Evolutionary conservation across 2,329 filamentous ascomycete species (phyloP).

Genomic region (Leptographium galeiforme): DNA sequence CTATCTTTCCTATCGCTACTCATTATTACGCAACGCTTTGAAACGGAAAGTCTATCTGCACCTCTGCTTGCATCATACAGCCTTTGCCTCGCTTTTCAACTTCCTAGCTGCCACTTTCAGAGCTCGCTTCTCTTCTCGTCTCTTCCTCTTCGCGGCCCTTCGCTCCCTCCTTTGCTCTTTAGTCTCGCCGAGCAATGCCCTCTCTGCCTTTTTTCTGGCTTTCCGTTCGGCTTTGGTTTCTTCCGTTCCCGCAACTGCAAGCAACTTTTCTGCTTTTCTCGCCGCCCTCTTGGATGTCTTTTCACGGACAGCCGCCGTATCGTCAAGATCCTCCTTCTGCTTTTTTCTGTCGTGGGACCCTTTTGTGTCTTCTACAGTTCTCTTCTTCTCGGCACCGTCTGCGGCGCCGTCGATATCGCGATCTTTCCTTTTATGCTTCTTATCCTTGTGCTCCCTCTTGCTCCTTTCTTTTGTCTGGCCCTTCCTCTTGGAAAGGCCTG

Average conservation of each 20-base stretch:
- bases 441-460: constrained; percentile 15
- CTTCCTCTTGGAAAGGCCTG: constrained; percentile 20
- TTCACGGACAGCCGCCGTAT: constrained; percentile 11
- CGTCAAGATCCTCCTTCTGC: constrained; percentile 13
- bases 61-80: neutral
- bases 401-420: too few species aligned
- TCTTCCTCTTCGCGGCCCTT: constrained; percentile 20
- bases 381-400: constrained; percentile 6
- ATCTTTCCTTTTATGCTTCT: neutral
- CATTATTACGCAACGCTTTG: neutral
- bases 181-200: constrained; percentile 20
- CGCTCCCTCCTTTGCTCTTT: constrained; percentile 13
- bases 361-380: constrained; percentile 5
- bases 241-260: constrained; percentile 9
- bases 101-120: constrained; percentile 11
- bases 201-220: constrained; percentile 11
- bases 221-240: neutral
- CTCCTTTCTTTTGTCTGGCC: constrained; percentile 5
- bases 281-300: constrained; percentile 17
- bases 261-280: neutral
- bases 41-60: too few species aligned
- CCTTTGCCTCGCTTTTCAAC: constrained; percentile 8
- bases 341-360: constrained; percentile 19
- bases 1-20: too few species aligned
- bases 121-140: constrained; percentile 11